These are phyloP conservation scores for Ophiostoma ulmi DNA, from an alignment of 2,329 filamentous ascomycete genomes.

Conservation along the genomic window DNA sequence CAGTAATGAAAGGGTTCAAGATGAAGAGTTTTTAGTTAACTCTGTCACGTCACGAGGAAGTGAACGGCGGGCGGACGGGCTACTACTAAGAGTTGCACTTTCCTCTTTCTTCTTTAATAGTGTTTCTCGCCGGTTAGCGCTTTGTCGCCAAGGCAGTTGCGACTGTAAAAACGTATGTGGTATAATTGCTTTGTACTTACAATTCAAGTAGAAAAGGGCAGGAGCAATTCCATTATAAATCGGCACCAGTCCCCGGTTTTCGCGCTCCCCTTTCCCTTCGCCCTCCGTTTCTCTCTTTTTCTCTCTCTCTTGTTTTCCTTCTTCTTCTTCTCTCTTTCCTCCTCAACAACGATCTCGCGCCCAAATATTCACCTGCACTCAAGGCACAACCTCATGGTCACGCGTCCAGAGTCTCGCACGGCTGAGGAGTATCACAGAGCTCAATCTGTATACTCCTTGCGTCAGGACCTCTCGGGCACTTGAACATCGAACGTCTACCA, in stretches of 20 bases:
- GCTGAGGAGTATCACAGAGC: constrained; percentile 59
- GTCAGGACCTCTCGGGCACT: constrained; percentile 44
- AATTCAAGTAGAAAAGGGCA: neutral
- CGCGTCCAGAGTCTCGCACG: constrained; percentile 43
- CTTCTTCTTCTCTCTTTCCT: neutral
- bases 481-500: constrained; percentile 17
- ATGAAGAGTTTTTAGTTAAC: neutral
- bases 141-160: neutral
- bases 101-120: neutral
- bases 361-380: neutral
- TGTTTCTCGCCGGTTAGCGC: neutral
- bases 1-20: neutral
- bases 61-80: neutral
- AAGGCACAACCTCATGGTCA: constrained; percentile 34
- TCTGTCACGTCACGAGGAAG: constrained; percentile 1
- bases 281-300: neutral
- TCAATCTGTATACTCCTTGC: constrained; percentile 59
- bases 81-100: neutral
- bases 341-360: neutral
- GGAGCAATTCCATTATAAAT: constrained; percentile 1
- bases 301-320: neutral
- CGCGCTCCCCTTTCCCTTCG: neutral
- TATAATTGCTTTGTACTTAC: neutral
- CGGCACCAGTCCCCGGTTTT: constrained; percentile 9
- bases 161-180: neutral